Evolutionary conservation across 1,284 basidiomycete species (phyloP).

Genomic region (Marasmius fiardii): DNA sequence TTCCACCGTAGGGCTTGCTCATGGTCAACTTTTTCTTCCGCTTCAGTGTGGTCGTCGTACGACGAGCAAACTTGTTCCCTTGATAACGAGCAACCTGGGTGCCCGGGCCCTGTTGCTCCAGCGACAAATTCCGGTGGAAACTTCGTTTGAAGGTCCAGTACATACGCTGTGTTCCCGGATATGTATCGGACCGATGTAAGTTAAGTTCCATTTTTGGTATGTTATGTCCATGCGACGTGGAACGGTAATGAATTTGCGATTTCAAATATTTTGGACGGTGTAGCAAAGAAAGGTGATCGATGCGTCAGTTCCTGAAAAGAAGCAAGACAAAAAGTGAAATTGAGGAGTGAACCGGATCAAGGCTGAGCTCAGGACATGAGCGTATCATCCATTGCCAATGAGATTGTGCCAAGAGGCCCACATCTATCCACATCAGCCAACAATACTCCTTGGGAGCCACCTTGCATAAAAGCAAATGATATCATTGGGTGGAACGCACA

Average conservation of each 20-base stretch:
- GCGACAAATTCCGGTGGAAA: slow-evolving; percentile 27
- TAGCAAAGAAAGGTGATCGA: too few relatives aligned
- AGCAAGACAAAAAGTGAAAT: background rate
- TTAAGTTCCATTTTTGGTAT: background rate
- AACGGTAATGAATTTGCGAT: too few relatives aligned
- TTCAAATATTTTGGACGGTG: too few relatives aligned
- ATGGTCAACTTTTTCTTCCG: background rate
- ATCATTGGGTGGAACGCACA: slow-evolving; percentile 27
- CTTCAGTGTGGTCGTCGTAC: background rate
- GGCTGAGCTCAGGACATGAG: too few relatives aligned
- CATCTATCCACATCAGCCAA: background rate
- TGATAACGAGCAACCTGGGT: slow-evolving; percentile 17
- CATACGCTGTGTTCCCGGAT: slow-evolving; percentile 33
- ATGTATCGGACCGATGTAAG: background rate
- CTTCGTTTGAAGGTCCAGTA: slow-evolving; percentile 36
- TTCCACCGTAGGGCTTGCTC: slow-evolving; percentile 33
- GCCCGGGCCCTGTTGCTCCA: background rate
- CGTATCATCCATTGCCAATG: background rate
- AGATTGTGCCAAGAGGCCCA: background rate
- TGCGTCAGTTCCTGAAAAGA: background rate
- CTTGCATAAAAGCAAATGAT: background rate
- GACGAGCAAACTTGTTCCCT: slow-evolving; percentile 21
- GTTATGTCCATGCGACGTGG: background rate
- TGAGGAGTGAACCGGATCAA: background rate
- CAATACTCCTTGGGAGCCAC: background rate